Evolutionary conservation across 2,329 filamentous ascomycete genomes (phyloP).

Genomic region (Colletotrichum karsti): DNA sequence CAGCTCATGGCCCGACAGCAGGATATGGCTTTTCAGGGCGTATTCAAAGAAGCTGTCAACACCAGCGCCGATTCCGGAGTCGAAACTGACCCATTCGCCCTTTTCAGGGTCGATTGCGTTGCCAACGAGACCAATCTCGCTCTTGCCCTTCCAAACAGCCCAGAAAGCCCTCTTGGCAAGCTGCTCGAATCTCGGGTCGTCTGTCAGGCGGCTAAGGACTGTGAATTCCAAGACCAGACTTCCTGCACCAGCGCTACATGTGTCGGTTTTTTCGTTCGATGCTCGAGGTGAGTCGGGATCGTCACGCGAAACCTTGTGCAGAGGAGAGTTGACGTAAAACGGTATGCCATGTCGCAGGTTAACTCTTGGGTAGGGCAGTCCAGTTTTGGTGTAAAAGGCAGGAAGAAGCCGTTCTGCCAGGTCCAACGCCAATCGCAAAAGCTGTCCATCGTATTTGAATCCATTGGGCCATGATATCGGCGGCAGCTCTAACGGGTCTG

Average conservation of each 20-base stretch:
- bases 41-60: constrained; percentile 99
- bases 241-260: constrained; percentile 95
- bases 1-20: constrained; percentile 79
- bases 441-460: constrained; percentile 87
- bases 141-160: constrained; percentile 93
- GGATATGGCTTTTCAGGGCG: constrained; percentile 90
- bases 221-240: constrained; percentile 95
- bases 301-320: constrained; percentile 66
- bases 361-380: constrained; percentile 92
- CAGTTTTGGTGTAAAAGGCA: constrained; percentile 90
- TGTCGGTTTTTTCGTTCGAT: constrained; percentile 80
- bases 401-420: constrained; percentile 85
- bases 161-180: constrained; percentile 93
- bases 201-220: constrained; percentile 86
- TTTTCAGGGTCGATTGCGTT: constrained; percentile 92
- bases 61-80: constrained; percentile 94
- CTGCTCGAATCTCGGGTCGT: constrained; percentile 87
- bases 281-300: constrained; percentile 47
- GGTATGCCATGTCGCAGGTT: constrained; percentile 92
- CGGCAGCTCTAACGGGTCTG: constrained; percentile 53
- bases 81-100: constrained; percentile 87
- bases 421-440: constrained; percentile 89
- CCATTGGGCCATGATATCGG: constrained; percentile 75
- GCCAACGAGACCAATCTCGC: constrained; percentile 86
- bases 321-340: constrained; percentile 87